Conservation (phyloP, 2,329 filamentous ascomycete genomes). For the Trichoderma sp. region DNA sequence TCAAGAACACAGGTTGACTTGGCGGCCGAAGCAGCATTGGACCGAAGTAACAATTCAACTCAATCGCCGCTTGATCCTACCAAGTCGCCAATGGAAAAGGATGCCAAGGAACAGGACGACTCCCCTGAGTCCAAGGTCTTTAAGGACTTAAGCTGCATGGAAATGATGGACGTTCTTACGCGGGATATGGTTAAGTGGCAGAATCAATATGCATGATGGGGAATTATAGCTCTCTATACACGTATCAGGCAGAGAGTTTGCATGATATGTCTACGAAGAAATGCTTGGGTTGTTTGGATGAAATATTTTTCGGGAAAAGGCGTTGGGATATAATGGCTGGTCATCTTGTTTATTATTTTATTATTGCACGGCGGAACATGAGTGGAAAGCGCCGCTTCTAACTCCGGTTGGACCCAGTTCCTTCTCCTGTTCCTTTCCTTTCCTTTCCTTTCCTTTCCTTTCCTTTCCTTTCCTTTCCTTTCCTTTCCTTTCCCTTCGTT, state of each 20-base stretch:
- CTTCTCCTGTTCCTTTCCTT: too few relatives aligned
- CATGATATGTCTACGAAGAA: not conserved
- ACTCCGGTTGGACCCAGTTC: not conserved
- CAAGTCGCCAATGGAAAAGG: not conserved
- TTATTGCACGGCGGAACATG: not conserved
- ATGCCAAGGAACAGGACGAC: constrained; percentile 16
- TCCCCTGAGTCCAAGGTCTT: constrained; percentile 56
- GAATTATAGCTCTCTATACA: not conserved
- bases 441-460: too few relatives aligned
- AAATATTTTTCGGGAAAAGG: not conserved
- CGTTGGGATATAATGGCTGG: not conserved
- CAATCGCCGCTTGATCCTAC: constrained; percentile 30
- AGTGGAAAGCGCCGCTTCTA: not conserved
- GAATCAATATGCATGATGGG: constrained; percentile 60
- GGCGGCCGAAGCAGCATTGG: constrained; percentile 62
- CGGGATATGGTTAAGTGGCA: constrained; percentile 84
- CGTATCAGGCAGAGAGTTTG: not conserved
- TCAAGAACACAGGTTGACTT: constrained; percentile 85
- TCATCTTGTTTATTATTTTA: not conserved
- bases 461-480: too few relatives aligned
- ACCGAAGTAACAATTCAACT: constrained; percentile 43
- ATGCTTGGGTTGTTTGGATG: not conserved
- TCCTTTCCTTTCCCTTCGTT: too few relatives aligned
- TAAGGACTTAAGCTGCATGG: constrained; percentile 72
- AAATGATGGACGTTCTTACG: constrained; percentile 89